These are phyloP conservation scores for Colletotrichum phormii DNA, from an alignment of 2,329 filamentous ascomycete genomes.

Conservation along the genomic window DNA sequence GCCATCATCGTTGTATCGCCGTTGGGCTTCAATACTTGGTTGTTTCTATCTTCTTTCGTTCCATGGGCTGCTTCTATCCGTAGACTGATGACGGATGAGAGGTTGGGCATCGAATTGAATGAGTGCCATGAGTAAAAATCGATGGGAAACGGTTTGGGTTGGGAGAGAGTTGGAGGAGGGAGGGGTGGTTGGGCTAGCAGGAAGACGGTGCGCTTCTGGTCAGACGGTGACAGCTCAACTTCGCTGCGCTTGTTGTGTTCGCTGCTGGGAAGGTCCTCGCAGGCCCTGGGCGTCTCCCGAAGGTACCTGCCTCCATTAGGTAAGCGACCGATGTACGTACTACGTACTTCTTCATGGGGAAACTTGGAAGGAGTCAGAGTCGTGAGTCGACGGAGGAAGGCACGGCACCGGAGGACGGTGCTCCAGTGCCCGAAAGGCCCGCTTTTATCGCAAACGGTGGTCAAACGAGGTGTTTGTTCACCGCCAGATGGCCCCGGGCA, in stretches of 20 bases:
- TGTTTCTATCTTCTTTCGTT: neutral
- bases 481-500: constrained; percentile 21
- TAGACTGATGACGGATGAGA: neutral
- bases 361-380: neutral
- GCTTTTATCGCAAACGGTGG: constrained; percentile 24
- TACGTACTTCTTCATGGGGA: neutral
- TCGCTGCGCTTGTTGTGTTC: neutral
- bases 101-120: constrained; percentile 26
- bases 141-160: constrained; percentile 24
- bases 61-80: neutral
- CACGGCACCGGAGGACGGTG: constrained; percentile 16
- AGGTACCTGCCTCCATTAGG: neutral
- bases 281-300: constrained; percentile 10
- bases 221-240: constrained; percentile 25
- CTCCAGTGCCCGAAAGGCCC: constrained; percentile 5
- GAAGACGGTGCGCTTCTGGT: constrained; percentile 5
- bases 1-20: constrained; percentile 20
- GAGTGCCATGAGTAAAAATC: neutral
- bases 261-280: constrained; percentile 9
- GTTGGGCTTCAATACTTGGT: constrained; percentile 17
- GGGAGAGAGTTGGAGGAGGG: neutral
- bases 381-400: neutral
- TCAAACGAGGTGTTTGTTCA: constrained; percentile 31
- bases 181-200: constrained; percentile 16
- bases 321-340: neutral